A percentile compares a stretch with the other conserved stretches of the same genome.
Evolutionary conservation across 352 stramenopile genomes (phyloP).

Genomic region (Globisporangium orthogonon): DNA sequence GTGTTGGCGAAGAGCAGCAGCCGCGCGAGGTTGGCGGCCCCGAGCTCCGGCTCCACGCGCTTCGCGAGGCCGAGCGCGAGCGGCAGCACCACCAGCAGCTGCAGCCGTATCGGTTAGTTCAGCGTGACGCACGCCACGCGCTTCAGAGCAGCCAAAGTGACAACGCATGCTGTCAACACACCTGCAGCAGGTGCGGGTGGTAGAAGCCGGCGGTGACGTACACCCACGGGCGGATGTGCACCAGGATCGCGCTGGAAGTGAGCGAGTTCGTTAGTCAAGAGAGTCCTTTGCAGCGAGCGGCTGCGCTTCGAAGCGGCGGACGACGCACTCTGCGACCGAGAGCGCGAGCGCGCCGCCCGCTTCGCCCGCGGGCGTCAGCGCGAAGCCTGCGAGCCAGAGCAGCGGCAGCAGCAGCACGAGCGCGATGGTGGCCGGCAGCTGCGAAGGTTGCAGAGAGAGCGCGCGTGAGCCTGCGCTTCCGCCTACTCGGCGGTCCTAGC

Average conservation of each 20-base stretch:
- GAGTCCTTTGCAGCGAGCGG: too few relatives aligned
- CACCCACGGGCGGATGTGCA: constrained; percentile 83
- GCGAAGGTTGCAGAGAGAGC: background rate
- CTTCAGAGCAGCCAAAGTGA: too few relatives aligned
- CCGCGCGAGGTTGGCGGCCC: constrained; percentile 48
- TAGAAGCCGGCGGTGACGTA: constrained; percentile 85
- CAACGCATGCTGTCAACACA: constrained; percentile 4
- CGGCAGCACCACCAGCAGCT: constrained; percentile 64
- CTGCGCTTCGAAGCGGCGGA: background rate
- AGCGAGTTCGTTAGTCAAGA: too few relatives aligned
- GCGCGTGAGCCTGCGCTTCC: too few relatives aligned
- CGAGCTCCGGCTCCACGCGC: constrained; percentile 72
- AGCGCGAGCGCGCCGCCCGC: constrained; percentile 61
- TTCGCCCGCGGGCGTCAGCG: constrained; percentile 70
- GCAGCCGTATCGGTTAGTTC: background rate
- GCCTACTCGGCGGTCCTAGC: too few relatives aligned
- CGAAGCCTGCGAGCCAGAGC: constrained; percentile 61
- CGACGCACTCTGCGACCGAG: constrained; percentile 71
- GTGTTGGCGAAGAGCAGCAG: constrained; percentile 75
- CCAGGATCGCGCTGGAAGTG: constrained; percentile 58
- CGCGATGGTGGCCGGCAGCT: constrained; percentile 68
- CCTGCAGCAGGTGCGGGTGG: constrained; percentile 72
- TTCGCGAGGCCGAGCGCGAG: constrained; percentile 63
- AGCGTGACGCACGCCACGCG: background rate
- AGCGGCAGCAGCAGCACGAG: constrained; percentile 57